Evolutionary conservation across 495 filamentous ascomycete genomes (phyloP), one percentile per base, ranked within the genome.

Genomic region (Aspergillus indologenus): DNA sequence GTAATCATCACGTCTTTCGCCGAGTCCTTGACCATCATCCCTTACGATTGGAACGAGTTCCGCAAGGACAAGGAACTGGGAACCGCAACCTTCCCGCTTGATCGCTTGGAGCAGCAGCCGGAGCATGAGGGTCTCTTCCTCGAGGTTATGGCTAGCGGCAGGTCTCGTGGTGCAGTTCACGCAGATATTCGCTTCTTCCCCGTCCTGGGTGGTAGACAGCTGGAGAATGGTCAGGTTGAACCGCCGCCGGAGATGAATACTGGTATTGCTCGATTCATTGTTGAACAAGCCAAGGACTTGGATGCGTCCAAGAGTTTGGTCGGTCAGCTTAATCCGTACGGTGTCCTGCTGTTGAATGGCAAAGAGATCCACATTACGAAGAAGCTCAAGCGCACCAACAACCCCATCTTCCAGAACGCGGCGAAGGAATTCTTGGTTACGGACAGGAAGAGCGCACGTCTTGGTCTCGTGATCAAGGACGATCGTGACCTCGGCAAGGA

Each of bases 21-120:
- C 48, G 94, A 98, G 66, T 77, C 87, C 17, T 79, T 99, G 58
- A 92, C 91, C 23, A 77, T 98, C 45, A 82, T 87, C 29, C 68
- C 96, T 24, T 97, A 83, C 65, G 94, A 99, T 73, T 98, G 85
- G 82, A 99, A 99, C 61, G 95, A 97, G 50, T 87, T 85, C 71
- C 85, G 94, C 58, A 98, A 98, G 77, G 91, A 98, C 73, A 96
- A 96, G 79, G 90, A 96, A 68, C 85, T 99, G 53, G 95, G 95
- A 44, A 80, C 83, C 43, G 89, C 90, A 5, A 90, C 86, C 3
- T 99, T 98, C 70, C 77, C 84, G 12, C 75, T 99, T 40, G 92
- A 97, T 58, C 84, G 87, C 44, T 71, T 98, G 3, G 87, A 94
- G 68, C 67, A 77, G 45, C 83, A 88, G 48, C 72, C 90, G 9